These are phyloP conservation scores for Thozetella sp. DNA, from an alignment of 495 filamentous ascomycete species.

Conservation along the genomic window DNA sequence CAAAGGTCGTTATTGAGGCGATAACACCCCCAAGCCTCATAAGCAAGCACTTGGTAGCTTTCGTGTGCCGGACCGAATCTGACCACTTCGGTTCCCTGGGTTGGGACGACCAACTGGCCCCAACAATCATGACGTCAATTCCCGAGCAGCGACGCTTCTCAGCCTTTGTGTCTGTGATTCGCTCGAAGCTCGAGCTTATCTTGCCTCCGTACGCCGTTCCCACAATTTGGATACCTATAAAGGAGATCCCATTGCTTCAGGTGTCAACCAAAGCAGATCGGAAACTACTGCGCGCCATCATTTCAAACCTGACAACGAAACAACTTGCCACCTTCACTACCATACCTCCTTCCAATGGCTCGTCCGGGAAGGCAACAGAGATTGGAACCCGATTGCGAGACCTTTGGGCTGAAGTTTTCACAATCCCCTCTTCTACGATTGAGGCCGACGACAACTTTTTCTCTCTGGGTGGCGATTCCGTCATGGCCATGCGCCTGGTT, in stretches of 20 bases:
- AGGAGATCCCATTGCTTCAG: background rate
- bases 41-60: background rate
- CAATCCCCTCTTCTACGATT: background rate
- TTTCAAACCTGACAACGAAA: background rate
- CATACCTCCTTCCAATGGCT: background rate
- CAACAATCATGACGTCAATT: background rate
- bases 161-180: background rate
- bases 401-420: background rate
- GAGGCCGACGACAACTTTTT: conserved; percentile 3
- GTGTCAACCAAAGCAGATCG: background rate
- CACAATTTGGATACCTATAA: background rate
- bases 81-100: background rate
- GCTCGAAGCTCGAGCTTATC: background rate
- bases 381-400: background rate
- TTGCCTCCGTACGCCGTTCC: conserved; percentile 2
- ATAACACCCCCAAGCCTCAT: background rate
- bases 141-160: background rate
- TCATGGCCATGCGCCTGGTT: conserved; percentile 1
- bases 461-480: background rate
- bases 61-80: background rate
- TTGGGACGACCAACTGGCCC: background rate
- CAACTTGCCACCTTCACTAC: background rate
- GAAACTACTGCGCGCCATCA: background rate
- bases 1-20: background rate
- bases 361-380: background rate